Base-by-base conservation (phyloP, 495 filamentous ascomycete genomes). In the Penicillium ucsense region DNA sequence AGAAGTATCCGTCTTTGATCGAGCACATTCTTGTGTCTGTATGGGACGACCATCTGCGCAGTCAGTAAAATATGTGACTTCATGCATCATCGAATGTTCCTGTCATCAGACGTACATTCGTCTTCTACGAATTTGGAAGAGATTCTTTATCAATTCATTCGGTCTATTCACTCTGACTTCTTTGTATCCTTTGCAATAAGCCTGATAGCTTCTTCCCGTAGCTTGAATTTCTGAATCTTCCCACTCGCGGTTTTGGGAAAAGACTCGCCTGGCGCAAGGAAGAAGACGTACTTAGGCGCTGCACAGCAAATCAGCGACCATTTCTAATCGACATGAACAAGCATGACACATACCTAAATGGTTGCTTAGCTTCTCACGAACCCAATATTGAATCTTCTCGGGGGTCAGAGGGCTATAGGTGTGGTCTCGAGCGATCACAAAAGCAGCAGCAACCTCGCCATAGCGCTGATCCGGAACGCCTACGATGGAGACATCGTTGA, bases 201-300 rank as follows among this genome's bases (percentile, higher is more conserved):
- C 49, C 71, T 53, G 28, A 79, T 52, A 0, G 82, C 85, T 54
- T 71, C 63, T 35, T 89, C 83, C 62, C 76, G 78, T 56, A 98
- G 67, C 63, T 86, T 94, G 66, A 86, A 96, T 65, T 95, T 96
- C 71, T 95, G 88, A 37, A 98, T 92, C 75, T 98, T 98, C 31
- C 92, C 92, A 61, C 88, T 95, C 12, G 88, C 86, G 20, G 92
- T 98, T 74, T 95, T 96, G 6, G 92, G 92, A 56, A 86, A 92
- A 6, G 78, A 73, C 0, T 81, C 77, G 2, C 54, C 52, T 2
- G 60, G 53, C 4, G 44, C 45, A 2, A 86, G 70, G 74, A 86
- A 94, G 65, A 94, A 96, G 32, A 96, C 81, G 62, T 94, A 79
- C 63, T 90, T 94, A 0, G 92, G 92, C 43, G 87, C 88, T 76